A percentile compares a stretch with the other conserved stretches of the same genome.
Conservation (phyloP, 352 stramenopile genomes). For the Phytophthora quininea region DNA sequence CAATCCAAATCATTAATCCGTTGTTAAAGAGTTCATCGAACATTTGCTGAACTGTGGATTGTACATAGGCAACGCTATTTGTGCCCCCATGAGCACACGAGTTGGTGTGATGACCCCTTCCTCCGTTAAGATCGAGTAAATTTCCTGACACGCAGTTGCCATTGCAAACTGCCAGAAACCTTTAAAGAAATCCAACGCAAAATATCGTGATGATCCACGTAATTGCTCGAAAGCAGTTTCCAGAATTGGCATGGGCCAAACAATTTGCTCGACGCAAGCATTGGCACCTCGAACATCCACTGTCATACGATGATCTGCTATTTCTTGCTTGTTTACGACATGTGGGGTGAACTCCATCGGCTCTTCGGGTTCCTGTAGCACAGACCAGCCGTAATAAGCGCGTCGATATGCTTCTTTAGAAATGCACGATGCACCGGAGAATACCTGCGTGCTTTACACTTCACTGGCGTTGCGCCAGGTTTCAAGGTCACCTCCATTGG, state of each 20-base stretch:
- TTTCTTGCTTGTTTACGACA: constrained; percentile 9
- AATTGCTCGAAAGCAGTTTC: constrained; percentile 12
- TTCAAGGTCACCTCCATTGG: constrained; percentile 16
- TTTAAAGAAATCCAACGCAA: constrained; percentile 20
- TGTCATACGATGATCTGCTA: constrained; percentile 8
- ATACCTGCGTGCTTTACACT: constrained; percentile 11
- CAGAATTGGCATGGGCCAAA: constrained; percentile 24
- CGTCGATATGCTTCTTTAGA: constrained; percentile 11
- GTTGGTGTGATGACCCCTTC: constrained; percentile 15
- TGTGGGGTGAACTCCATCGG: constrained; percentile 7
- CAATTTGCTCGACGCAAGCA: constrained; percentile 1
- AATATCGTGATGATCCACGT: constrained; percentile 9
- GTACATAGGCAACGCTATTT: constrained; percentile 18
- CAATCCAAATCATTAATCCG: constrained; percentile 13
- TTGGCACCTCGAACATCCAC: constrained; percentile 17
- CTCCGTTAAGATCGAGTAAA: constrained; percentile 16
- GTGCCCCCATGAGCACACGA: constrained; percentile 16
- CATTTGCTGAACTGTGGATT: constrained; percentile 21
- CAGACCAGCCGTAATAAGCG: constrained; percentile 1
- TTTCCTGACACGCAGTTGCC: constrained; percentile 3
- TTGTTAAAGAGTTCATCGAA: constrained; percentile 16
- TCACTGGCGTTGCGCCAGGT: background rate
- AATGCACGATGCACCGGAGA: constrained; percentile 13
- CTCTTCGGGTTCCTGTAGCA: constrained; percentile 15
- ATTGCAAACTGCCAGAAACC: constrained; percentile 17